Conservation (phyloP, 2,329 filamentous ascomycete genomes). For the Pleomassaria siparia region DNA sequence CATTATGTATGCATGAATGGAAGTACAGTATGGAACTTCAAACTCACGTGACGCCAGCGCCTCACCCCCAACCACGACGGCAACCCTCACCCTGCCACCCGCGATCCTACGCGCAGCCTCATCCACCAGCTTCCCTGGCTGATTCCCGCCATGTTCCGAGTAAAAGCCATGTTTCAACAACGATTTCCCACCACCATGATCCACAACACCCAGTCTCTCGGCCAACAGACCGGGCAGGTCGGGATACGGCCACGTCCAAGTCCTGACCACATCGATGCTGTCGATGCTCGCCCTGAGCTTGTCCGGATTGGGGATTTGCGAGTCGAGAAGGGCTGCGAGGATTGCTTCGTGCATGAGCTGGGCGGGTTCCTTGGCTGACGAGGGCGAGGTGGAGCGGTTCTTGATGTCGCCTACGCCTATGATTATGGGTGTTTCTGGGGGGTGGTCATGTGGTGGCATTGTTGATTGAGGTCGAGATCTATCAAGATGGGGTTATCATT, state of each 20-base stretch:
- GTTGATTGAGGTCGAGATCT: no score
- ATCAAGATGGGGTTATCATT: no score
- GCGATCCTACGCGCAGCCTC: conserved; percentile 62
- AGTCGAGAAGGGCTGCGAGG: conserved; percentile 54
- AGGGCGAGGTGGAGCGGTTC: conserved; percentile 57
- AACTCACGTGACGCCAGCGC: conserved; percentile 60
- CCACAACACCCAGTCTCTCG: conserved; percentile 52
- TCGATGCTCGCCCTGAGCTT: conserved; percentile 54
- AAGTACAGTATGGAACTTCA: neutral
- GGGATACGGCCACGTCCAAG: conserved; percentile 68
- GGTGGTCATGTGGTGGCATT: no score
- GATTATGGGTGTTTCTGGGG: conserved; percentile 52
- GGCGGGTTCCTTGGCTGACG: conserved; percentile 59
- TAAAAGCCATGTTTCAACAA: conserved; percentile 52
- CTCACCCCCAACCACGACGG: conserved; percentile 65
- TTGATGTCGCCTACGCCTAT: conserved; percentile 65
- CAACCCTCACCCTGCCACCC: conserved; percentile 56
- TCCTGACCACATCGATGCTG: conserved; percentile 60
- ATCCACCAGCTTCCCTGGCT: conserved; percentile 64
- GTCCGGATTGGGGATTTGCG: conserved; percentile 34
- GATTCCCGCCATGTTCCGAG: conserved; percentile 64
- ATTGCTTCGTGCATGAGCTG: conserved; percentile 62
- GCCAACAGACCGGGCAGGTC: conserved; percentile 60
- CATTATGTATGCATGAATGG: no score
- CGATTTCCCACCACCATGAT: no score